Base-by-base conservation (phyloP, 345 rosid species). In the Acer saccharum region DNA sequence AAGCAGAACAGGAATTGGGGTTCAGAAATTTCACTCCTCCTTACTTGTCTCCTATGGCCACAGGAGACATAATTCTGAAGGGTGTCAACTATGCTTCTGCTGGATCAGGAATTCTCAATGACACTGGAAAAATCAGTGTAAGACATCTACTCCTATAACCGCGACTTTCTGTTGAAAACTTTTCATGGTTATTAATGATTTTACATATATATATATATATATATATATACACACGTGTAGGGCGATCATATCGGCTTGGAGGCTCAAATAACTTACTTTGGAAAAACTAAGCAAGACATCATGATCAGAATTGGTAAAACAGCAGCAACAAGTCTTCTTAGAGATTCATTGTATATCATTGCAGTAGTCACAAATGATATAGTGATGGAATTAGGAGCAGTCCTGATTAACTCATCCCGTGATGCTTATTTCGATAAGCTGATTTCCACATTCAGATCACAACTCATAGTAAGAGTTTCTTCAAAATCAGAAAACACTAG, bases 211-310 rank as follows among this genome's bases (percentile, higher is more conserved):
- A 23, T 23, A 23, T 10, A 11, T 48, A 6, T 23, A 23, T 23
- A 23, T 23, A 23, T 23, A 23, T 10, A 11, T 48, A 6, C n/a
- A n/a, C n/a, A n/a, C n/a, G n/a, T 18, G 12, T 55, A 75, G 73
- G 67, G 50, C 18, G 79, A n/a, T 44, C 48, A 9, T 44, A 44
- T 75, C 44, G 63, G 61, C 79, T 23, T 80, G 21, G 76, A 75
- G 16, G 32, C 75, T 29, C 90, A 84, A 77, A 27, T 83, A 35
- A 76, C 72, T 50, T 20, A 83, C 79, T 87, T 87, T 2, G 81
- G 72, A 73, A 83, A n/a, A 9, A 81, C 88, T 0, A 87, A 82
- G 76, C 81, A 75, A 77, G 79, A 83, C 29, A 83, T 87, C 7
- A 78, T 78, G 18, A 68, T 66, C 46, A 78, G 52, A 72, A 76